Conservation (phyloP, 2,329 filamentous ascomycete genomes). For the Fusarium nisikadoi region DNA sequence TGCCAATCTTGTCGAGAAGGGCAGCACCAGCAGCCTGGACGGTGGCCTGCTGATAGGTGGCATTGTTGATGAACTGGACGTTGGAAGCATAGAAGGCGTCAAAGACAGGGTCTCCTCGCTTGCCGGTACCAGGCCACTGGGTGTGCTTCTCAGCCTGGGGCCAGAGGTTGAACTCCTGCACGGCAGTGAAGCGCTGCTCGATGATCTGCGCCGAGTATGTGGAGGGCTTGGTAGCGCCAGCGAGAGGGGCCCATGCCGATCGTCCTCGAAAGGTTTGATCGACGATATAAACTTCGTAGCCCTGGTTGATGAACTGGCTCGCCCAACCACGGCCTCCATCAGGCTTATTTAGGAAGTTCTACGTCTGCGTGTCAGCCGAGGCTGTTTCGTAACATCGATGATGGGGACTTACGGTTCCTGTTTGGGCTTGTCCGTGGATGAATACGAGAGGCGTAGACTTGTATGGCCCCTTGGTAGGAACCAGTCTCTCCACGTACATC, state of each 20-base stretch:
- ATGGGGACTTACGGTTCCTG: slow-evolving; percentile 26
- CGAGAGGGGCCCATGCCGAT: slow-evolving; percentile 32
- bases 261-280: slow-evolving; percentile 39
- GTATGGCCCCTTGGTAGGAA: slow-evolving; percentile 11
- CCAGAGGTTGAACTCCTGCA: slow-evolving; percentile 30
- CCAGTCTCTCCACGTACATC: slow-evolving; percentile 39
- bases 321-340: slow-evolving; percentile 39
- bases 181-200: slow-evolving; percentile 35
- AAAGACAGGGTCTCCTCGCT: slow-evolving; percentile 30
- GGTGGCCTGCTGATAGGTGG: slow-evolving; percentile 33
- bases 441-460: slow-evolving; percentile 28
- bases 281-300: slow-evolving; percentile 39
- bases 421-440: slow-evolving; percentile 38
- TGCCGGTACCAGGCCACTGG: slow-evolving; percentile 38
- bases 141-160: slow-evolving; percentile 33
- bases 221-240: slow-evolving; percentile 27
- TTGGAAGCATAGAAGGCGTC: slow-evolving; percentile 41
- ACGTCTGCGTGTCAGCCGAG: neutral
- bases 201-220: slow-evolving; percentile 33
- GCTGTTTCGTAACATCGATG: neutral
- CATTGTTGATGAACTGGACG: slow-evolving; percentile 37
- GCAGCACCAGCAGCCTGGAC: slow-evolving; percentile 48
- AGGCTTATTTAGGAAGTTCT: slow-evolving; percentile 41
- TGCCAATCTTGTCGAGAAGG: slow-evolving; percentile 56
- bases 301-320: slow-evolving; percentile 34